Percentiles rank a stretch among this genome's conserved stretches.
Evolutionary conservation across 2,329 filamentous ascomycete species (phyloP).

Genomic region (Aspergillus brasiliensis): DNA sequence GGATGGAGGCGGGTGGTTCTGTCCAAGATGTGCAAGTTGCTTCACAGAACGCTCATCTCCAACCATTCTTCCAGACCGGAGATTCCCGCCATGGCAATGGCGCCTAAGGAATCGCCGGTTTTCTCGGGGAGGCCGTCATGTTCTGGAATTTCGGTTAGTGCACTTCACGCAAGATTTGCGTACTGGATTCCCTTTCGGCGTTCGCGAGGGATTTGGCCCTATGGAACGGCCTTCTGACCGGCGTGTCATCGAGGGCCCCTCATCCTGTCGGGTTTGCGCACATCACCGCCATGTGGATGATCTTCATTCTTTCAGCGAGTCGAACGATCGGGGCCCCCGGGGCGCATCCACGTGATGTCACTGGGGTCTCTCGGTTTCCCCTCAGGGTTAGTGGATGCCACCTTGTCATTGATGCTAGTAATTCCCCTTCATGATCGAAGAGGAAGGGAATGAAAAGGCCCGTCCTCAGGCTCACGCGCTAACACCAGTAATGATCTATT

Average conservation of each 20-base stretch:
- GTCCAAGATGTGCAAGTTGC: neutral
- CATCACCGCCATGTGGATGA: slow-evolving; percentile 9
- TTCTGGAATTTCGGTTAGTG: neutral
- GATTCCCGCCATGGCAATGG: slow-evolving; percentile 12
- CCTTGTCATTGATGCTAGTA: neutral
- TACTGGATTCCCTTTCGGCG: neutral
- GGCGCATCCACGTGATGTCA: slow-evolving; percentile 17
- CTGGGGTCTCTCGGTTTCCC: slow-evolving; percentile 1
- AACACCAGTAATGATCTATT: neutral
- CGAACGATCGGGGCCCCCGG: slow-evolving; percentile 4
- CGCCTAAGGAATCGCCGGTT: slow-evolving; percentile 11
- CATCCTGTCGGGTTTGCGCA: neutral
- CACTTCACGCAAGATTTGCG: neutral
- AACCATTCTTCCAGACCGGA: slow-evolving; percentile 4
- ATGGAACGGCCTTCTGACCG: slow-evolving; percentile 5
- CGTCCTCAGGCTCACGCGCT: neutral
- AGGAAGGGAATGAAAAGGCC: neutral
- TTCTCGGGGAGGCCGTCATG: neutral
- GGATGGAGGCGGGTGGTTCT: neutral
- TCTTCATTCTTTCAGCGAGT: slow-evolving; percentile 1
- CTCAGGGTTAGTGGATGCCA: neutral
- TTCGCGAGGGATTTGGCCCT: slow-evolving; percentile 7
- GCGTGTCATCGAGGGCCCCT: neutral
- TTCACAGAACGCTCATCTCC: slow-evolving; percentile 9
- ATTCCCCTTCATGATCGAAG: too few species aligned